Base-by-base conservation (phyloP, 345 rosid species). In the Citrus hindsii region DNA sequence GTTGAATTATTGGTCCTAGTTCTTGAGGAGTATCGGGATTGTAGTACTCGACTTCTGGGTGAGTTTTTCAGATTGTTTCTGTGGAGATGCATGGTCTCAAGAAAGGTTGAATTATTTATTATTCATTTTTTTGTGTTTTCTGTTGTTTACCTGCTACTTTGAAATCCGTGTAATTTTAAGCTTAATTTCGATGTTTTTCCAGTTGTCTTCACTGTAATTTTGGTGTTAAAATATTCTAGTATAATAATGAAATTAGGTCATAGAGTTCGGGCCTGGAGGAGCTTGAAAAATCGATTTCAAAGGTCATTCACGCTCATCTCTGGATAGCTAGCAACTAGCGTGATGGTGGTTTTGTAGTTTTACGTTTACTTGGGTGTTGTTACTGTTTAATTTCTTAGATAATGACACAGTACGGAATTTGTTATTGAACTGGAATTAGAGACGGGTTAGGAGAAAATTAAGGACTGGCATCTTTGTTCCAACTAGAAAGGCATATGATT, bases 41-140 rank as follows among this genome's bases (percentile, higher is more conserved):
- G 28, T 28, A 28, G 28, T 28, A 28, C 28, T 28, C 28, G 28
- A 28, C 28, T 28, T 28, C 28, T 28, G 28, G 28, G 28, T 1
- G 28, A 28, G 28, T 28, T 28, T 28, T 28, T 28, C 28, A 28
- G 28, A 28, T 28, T 28, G 2, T 28, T 28, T 28, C 28, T 28
- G 28, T 28, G 28, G 28, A 28, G 28, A 28, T 28, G 28, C 28
- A 28, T 28, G 28, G 28, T 28, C 28, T 28, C 70, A 96, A 96
- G 88, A 94, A 91, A 92, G 97, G 99, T 96, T 71, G 48, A 76
- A 19, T 35, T 22, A 53, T 71, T 63, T 66, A 35, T 37, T 59
- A n/a, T 56, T 62, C 32, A 12, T 25, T 46, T 10, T 51, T 8
- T 73, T 56, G 68, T 14, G 40, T 38, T 10, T 42, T 66, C 30